These are phyloP conservation scores for Botrytis tulipae DNA, from an alignment of 2,329 filamentous ascomycete species.

Conservation along the genomic window DNA sequence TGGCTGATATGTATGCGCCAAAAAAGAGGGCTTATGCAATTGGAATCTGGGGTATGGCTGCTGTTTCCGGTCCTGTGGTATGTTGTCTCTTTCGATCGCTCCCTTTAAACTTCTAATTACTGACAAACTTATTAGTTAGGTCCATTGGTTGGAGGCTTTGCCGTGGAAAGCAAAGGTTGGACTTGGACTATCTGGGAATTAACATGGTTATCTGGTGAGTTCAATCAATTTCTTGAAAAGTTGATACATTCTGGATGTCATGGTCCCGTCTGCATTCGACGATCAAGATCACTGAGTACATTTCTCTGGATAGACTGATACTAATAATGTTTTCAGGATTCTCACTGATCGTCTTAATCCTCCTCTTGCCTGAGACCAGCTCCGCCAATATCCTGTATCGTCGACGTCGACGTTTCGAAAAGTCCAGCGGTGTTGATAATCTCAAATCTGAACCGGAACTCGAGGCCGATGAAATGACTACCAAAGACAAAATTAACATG, in stretches of 20 bases:
- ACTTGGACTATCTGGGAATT: slow-evolving; percentile 58
- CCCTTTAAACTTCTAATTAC: not conserved
- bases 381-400: slow-evolving; percentile 57
- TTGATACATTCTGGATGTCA: not conserved
- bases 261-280: not conserved
- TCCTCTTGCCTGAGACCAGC: slow-evolving; percentile 63
- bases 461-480: slow-evolving; percentile 52
- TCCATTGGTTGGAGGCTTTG: slow-evolving; percentile 59
- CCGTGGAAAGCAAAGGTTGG: slow-evolving; percentile 56
- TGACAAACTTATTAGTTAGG: slow-evolving; percentile 43
- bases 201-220: slow-evolving; percentile 54
- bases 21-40: slow-evolving; percentile 57
- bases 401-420: slow-evolving; percentile 58
- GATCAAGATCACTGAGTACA: not conserved
- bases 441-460: slow-evolving; percentile 64
- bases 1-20: slow-evolving; percentile 50
- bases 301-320: not conserved
- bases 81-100: not conserved
- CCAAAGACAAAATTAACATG: slow-evolving; percentile 48
- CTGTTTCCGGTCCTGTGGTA: slow-evolving; percentile 46
- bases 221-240: not conserved
- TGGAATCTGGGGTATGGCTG: slow-evolving; percentile 54
- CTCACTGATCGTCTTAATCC: slow-evolving; percentile 55
- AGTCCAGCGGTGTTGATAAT: slow-evolving; percentile 50
- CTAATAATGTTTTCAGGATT: slow-evolving; percentile 37